Base-by-base conservation (phyloP, 2,329 filamentous ascomycete genomes). In the Clonostachys sp. region DNA sequence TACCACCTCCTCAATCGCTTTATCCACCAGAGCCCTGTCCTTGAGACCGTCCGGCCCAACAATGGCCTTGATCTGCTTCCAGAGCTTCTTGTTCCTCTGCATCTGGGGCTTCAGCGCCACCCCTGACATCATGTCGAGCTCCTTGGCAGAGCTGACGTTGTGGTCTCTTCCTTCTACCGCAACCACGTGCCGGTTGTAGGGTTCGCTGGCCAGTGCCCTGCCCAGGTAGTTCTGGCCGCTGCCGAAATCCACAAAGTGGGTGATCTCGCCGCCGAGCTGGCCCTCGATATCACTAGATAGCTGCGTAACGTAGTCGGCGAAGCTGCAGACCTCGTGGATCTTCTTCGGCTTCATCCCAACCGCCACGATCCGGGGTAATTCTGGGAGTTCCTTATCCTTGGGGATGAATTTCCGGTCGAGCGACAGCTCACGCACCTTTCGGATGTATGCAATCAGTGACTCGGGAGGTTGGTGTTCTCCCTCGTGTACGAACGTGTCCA, bases 281-380 rank as follows among this genome's bases (percentile, higher is more conserved):
- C 71, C 61, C 4, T 80, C 75, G 20, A 96, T 77, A 30, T 79
- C 75, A 46, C 69, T 66, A 0, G 80, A 74, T 10, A 86, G 69
- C 4, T 68, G 60, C 44, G 89, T 79, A 45, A 97, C 81, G 58
- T 92, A 97, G 52, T 80, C 80, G n/a, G 92, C 87, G 60, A 97
- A 96, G 60, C 94, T 84, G 50, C 84, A 80, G 34, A 97, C 94
- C 70, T 99, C 94, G 60, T 99, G 94, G 2, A 89, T 78, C 67
- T 99, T 99, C 65, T 99, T 99, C 16, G 87, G 81, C 52, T 90
- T 95, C 94, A 99, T 99, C 5, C 94, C 94, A 13, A 95, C 80
- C 0, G 88, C 81, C 14, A 96, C 80, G 55, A 86, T 79, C 44
- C 82, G 78, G 3, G 89, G 83, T 18, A 95, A 63, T 54, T 76